Percentiles rank a stretch among this genome's conserved stretches.
Evolutionary conservation across 192 early-diverging fungal genomes (phyloP).

Genomic region (Podila epicladia): DNA sequence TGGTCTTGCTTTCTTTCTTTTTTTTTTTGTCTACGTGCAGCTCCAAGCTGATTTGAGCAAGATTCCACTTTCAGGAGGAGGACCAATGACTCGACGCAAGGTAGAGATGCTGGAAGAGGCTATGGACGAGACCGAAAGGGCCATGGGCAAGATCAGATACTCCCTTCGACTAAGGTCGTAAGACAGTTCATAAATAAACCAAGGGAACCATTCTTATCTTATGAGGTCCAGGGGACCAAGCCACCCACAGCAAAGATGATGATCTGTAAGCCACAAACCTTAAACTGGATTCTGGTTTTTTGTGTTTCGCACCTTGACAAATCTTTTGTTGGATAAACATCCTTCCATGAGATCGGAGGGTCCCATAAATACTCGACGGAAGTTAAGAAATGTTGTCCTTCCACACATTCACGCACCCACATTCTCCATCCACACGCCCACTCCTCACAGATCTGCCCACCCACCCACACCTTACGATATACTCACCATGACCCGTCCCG

Average conservation of each 20-base stretch:
- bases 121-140: conserved; percentile 59
- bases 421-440: neutral
- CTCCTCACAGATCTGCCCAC: too few species aligned
- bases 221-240: too few species aligned
- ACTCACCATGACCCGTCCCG: conserved; percentile 19
- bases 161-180: conserved; percentile 51
- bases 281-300: too few species aligned
- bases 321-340: too few species aligned
- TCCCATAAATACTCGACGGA: too few species aligned
- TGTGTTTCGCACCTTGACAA: too few species aligned
- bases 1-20: too few species aligned
- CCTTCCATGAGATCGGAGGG: too few species aligned
- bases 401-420: neutral
- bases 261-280: too few species aligned
- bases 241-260: too few species aligned
- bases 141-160: conserved; percentile 59
- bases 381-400: too few species aligned
- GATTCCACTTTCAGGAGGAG: conserved; percentile 62
- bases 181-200: neutral
- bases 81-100: conserved; percentile 56
- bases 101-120: conserved; percentile 59
- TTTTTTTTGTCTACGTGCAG: conserved; percentile 20
- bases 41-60: conserved; percentile 60
- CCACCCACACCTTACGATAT: neutral
- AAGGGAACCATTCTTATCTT: too few species aligned